Evolutionary conservation across 768 basidiomycete genomes (phyloP), one percentile per base, ranked within the genome.

Genomic region (Boletus reticulatus): DNA sequence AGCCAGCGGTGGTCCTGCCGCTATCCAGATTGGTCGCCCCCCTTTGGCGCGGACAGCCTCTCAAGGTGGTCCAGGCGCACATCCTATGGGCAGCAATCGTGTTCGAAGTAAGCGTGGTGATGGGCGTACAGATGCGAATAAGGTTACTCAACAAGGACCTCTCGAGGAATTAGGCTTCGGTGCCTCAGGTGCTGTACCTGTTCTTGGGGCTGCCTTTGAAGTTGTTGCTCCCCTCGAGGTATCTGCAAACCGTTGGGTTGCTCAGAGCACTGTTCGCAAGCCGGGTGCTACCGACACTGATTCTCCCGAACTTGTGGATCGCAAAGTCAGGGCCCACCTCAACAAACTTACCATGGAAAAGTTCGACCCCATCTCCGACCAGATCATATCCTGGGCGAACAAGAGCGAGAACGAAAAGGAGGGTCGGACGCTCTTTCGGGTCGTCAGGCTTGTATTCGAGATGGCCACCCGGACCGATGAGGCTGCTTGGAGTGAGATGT

Each of bases 391-490:
- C 10, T 98, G 94, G 92, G 95, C 94, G 31, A 96, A 98, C 81
- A 92, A 84, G 76, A 92, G 89, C 5, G 87, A 88, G 77, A 83
- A 88, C 65, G 94, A 98, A 80, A 90, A 85, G 69, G 93, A 98
- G 67, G 94, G 94, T 3, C 84, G 89, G 61, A 96, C 94, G 4
- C 84, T 98, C 57, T 95, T 96, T 62, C 92, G 94, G 64, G 96
- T 98, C 69, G 98, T 97, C 72, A 85, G 88, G 55, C 87, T 97
- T 50, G 91, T 98, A 31, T 98, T 97, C 72, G 96, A 97, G 73
- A 97, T 95, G 79, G 95, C 94, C 11, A 97, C 92, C n/a, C n/a
- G n/a, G n/a, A n/a, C n/a, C 8, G 94, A 97, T 71, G 95, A 97
- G 71, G 92, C 92, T 41, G 84, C 87, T 10, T 95, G 92, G 89